Conservation (phyloP, 2,329 filamentous ascomycete genomes). For the Nemania abortiva region DNA sequence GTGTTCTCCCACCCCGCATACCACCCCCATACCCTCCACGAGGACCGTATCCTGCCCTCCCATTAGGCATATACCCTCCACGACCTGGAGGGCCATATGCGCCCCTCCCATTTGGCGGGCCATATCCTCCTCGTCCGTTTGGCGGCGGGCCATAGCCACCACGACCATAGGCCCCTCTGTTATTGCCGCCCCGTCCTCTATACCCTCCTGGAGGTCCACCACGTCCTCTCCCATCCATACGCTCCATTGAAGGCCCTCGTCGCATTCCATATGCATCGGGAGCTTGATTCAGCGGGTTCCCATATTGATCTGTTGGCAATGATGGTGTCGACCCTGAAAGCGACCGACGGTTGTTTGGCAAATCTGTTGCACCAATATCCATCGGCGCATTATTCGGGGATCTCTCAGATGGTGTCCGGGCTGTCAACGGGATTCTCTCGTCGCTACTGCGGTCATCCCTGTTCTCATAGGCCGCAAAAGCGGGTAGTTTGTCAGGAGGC, state of each 20-base stretch:
- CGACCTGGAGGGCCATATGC: slow-evolving; percentile 50
- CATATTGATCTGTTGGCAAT: slow-evolving; percentile 70
- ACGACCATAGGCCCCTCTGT: slow-evolving; percentile 55
- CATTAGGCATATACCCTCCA: slow-evolving; percentile 52
- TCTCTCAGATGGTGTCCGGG: slow-evolving; percentile 70
- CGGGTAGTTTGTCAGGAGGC: slow-evolving; percentile 60
- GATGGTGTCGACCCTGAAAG: slow-evolving; percentile 57
- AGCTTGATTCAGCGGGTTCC: slow-evolving; percentile 64
- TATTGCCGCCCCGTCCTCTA: slow-evolving; percentile 65
- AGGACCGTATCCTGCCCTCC: slow-evolving; percentile 47
- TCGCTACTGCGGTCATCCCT: slow-evolving; percentile 73
- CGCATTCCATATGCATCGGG: slow-evolving; percentile 62
- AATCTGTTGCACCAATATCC: slow-evolving; percentile 56
- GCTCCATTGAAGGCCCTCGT: slow-evolving; percentile 61
- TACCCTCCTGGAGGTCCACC: slow-evolving; percentile 63
- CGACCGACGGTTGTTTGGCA: slow-evolving; percentile 52
- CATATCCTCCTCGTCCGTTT: slow-evolving; percentile 63
- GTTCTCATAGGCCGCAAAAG: slow-evolving; percentile 75
- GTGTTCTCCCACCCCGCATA: slow-evolving; percentile 43
- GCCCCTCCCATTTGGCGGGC: slow-evolving; percentile 53
- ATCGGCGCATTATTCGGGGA: slow-evolving; percentile 61
- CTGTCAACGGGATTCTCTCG: slow-evolving; percentile 78
- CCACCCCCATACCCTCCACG: slow-evolving; percentile 35
- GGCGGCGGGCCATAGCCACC: slow-evolving; percentile 57
- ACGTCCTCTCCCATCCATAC: slow-evolving; percentile 66